phyloP scores from a whole-genome alignment of 164 flowering plant species.

The Aristolochia contorta region DNA sequence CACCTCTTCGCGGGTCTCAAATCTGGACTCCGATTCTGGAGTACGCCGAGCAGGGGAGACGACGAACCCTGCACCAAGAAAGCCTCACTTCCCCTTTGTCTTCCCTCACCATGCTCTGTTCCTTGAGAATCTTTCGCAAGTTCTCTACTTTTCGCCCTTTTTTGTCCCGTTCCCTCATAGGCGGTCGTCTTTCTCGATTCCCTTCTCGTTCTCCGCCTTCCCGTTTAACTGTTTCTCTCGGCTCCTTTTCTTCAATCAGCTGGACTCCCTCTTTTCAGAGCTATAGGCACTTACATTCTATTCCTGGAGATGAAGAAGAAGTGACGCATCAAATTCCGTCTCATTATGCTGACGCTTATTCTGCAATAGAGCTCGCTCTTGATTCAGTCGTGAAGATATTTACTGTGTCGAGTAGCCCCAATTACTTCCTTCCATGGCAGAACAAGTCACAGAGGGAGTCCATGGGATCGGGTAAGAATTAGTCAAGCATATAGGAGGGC shows the following conservation, averaged over 20 bases:
- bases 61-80: too few species aligned
- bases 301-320: slow-evolving; percentile 1
- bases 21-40: too few species aligned
- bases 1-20: too few species aligned
- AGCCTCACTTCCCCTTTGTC: not conserved
- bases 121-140: slow-evolving; percentile 3
- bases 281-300: not conserved
- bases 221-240: not conserved
- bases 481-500: not conserved
- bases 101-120: not conserved
- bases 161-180: not conserved
- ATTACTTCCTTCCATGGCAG: slow-evolving; percentile 91
- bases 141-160: slow-evolving; percentile 5
- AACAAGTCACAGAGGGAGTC: slow-evolving; percentile 85
- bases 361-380: slow-evolving; percentile 66
- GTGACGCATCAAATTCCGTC: not conserved
- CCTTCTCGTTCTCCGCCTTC: not conserved
- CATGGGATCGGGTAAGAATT: slow-evolving; percentile 62
- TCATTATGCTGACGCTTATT: slow-evolving; percentile 25
- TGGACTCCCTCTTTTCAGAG: not conserved
- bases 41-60: too few species aligned
- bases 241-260: not conserved
- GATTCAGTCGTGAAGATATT: slow-evolving; percentile 92
- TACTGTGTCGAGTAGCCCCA: slow-evolving; percentile 83
- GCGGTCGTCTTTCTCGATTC: not conserved